Evolutionary conservation across 176 grass and related monocot genomes (phyloP), one percentile per base, ranked within the genome.

Genomic region (Secale cereale): DNA sequence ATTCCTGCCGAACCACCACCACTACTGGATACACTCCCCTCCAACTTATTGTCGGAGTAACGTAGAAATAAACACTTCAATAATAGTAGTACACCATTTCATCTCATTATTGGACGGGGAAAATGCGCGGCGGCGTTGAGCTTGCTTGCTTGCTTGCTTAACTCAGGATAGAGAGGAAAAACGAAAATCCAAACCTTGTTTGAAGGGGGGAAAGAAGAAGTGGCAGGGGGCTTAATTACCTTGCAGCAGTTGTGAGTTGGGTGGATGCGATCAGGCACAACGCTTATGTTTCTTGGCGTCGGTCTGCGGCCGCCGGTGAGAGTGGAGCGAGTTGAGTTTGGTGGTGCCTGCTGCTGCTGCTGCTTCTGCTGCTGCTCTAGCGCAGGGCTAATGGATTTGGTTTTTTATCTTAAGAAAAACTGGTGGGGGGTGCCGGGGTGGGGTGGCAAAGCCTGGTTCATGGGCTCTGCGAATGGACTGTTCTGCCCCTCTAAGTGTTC

Each of bases 331-430:
- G 68, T 30, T 65, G 78, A 50, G 28, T 60, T 43, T 56, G 54
- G 61, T 66, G 29, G 68, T 65, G 87, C 74, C 1, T 16, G 27
- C 15, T 31, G 28, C 27, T 64, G 27, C 16, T 54, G 54, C 74
- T 31, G 28, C 27, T 64, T 13, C 16, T 54, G 54, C 74, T 71
- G 71, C 72, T 74, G 69, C 86, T 59, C 78, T 40, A 31, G 61
- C 75, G 52, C 39, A 27, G 52, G n/a, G 16, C 22, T 71, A 29
- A 39, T 62, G 83, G 80, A 76, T 76, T 89, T 86, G 84, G 62
- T 86, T 41, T 84, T 83, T 64, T 83, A 80, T 91, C 36, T 41
- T 84, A 1, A 83, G n/a, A 30, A 80, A 84, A 69, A 70, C 61
- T 52, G 36, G 29, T 91, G 76, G 46, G 64, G 66, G 81, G 25